Evolutionary conservation across 1,139 yeast species (phyloP), one percentile per base, ranked within the genome.

Genomic region (Pneumocystis sp.): DNA sequence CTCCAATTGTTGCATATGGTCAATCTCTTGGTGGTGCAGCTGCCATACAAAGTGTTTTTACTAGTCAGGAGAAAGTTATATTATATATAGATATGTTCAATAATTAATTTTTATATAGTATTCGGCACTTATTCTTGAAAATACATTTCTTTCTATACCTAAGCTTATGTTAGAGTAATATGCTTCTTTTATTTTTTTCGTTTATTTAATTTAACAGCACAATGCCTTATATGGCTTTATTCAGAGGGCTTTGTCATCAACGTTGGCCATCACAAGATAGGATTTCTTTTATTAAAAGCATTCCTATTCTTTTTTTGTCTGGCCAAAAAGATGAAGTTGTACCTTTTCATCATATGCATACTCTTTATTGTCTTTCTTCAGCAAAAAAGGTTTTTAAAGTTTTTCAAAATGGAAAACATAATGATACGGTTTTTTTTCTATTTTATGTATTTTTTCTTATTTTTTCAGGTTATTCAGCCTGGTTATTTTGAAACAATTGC

Each of bases 11-110:
- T 0, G 79, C 90, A 21, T 91, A 90, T 73, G 98, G 98, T 1
- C 80, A 97, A 66, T 88, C 96, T 4, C 78, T 93, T 34, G 98
- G 98, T 35, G 97, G 98, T 0, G 98, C 98, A 0, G 96, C 89
- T 35, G 90, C 96, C 7, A 82, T 90, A 29, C 87, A 90, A 74
- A 82, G 89, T 64, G 91, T 95, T 0, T 80, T 90, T 1, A 69
- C 72, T 31, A 69, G 73, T 45, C 69, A 71, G 50, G 71, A 73
- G 77, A 78, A 63, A 79, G 80, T 68, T 21, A 21, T n/a, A 59
- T 12, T 40, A 40, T 17, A 40, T 25, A 63, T 17, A 10, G 19
- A 74, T 76, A 19, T 39, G 15, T 39, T 35, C 7, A 39, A 34
- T 10, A 19, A 19, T 8, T 10, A 40, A 31, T 62, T 6, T 50